Evolutionary conservation across 306 rosid species (phyloP), one percentile per base, ranked within the genome.

Genomic region (Glycine soja): DNA sequence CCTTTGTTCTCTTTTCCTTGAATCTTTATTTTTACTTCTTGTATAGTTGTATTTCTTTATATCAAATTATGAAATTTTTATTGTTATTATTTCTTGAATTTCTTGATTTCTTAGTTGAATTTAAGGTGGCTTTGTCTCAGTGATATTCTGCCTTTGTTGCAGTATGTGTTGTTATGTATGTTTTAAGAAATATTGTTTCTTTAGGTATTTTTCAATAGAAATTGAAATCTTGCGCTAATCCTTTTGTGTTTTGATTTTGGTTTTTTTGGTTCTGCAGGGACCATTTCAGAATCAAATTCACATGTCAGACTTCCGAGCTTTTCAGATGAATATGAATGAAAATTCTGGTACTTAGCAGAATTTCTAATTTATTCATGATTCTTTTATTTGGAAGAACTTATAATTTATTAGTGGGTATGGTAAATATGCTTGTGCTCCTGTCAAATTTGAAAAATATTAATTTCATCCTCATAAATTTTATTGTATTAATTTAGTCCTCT

Each of bases 271-370:
- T 81, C 81, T 81, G 97, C 92, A 0, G 32, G 86, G 96, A 91
- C 70, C 97, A 88, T 4, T 51, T 82, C 43, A 71, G 93, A 84
- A 87, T 80, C 0, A 80, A 87, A 83, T 79, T 84, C 97, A 81
- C 97, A 91, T 93, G 97, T 90, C 97, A 93, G 97, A 93, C 97
- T 91, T 91, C 97, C 63, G 93, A 88, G 97, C 79, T 86, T 85
- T 74, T 81, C 0, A 32, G 77, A 64, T 91, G 93, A 62, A 82
- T 93, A 86, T 75, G 87, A 87, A 24, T 1, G 30, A 24, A 24
- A 24, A 24, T 80, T 93, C 94, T 56, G 3, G 6, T 0, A 1
- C 91, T 87, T 93, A 91, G 94, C 97, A 54, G 85, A n/a, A 13
- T 14, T 7, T 56, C 0, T 15, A 16, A 2, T 7, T 4, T 51